phyloP scores from a whole-genome alignment of 805 yeast genomes.

The Pichia thaimueangensis region DNA sequence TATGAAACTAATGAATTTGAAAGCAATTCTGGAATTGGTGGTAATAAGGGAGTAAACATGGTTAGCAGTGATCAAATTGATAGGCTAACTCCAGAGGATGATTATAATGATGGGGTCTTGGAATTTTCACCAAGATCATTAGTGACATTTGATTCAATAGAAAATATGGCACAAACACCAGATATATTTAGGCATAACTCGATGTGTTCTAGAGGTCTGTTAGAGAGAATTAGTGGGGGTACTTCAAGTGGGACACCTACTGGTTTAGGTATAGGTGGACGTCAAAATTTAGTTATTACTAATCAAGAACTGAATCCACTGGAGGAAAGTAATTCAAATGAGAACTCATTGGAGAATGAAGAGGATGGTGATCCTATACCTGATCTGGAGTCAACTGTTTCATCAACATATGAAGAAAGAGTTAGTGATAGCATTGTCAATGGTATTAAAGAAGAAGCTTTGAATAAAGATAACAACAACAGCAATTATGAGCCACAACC shows the following conservation, averaged over 20 bases:
- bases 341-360: neutral
- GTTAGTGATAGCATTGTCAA: neutral
- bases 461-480: neutral
- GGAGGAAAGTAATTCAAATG: neutral
- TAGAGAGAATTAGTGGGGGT: neutral
- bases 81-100: no score
- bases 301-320: neutral
- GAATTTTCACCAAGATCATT: conserved; percentile 12
- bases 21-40: neutral
- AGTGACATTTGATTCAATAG: neutral
- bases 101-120: conserved; percentile 8
- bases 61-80: no score
- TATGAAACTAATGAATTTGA: neutral
- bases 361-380: conserved; percentile 6
- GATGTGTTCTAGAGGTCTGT: conserved; percentile 1
- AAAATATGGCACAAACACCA: conserved; percentile 6
- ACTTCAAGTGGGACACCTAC: conserved; percentile 5
- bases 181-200: conserved; percentile 4
- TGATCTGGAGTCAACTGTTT: neutral
- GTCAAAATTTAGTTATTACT: conserved; percentile 4
- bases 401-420: neutral
- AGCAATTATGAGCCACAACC: no score
- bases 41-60: no score
- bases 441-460: neutral
- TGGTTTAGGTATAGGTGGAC: neutral